These are phyloP conservation scores for Fomes fomentarius DNA, from an alignment of 1,284 basidiomycete species.

Conservation along the genomic window DNA sequence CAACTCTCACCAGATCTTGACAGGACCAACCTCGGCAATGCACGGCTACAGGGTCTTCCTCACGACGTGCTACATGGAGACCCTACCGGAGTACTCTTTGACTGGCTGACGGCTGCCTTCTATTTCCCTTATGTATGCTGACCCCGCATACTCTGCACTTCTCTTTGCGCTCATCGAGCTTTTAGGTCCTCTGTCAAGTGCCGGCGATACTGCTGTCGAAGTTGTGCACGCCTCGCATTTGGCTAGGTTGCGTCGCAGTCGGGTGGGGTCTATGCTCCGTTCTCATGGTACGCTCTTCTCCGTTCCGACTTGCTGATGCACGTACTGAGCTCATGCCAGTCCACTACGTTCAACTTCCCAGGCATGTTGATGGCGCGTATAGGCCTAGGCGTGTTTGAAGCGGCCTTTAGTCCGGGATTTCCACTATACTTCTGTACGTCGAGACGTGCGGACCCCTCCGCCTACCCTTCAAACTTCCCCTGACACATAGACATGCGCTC, in stretches of 20 bases:
- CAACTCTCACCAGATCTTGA: slow-evolving; percentile 58
- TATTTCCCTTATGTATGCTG: slow-evolving; percentile 73
- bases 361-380: slow-evolving; percentile 61
- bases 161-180: slow-evolving; percentile 25
- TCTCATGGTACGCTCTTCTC: slow-evolving; percentile 53
- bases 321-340: slow-evolving; percentile 37
- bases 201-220: slow-evolving; percentile 70
- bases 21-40: slow-evolving; percentile 76
- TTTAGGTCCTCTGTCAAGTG: slow-evolving; percentile 68
- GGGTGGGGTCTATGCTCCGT: slow-evolving; percentile 75
- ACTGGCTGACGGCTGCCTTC: slow-evolving; percentile 76
- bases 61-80: slow-evolving; percentile 68
- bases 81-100: slow-evolving; percentile 65
- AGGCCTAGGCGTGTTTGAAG: slow-evolving; percentile 71
- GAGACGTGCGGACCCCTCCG: no score
- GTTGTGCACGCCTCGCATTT: slow-evolving; percentile 64
- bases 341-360: slow-evolving; percentile 58
- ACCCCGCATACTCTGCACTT: no score
- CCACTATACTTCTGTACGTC: slow-evolving; percentile 73
- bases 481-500: no score
- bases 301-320: neutral
- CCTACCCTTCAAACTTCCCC: no score
- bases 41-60: slow-evolving; percentile 69
- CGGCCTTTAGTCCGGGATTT: slow-evolving; percentile 74
- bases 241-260: slow-evolving; percentile 66